Percentiles rank a stretch among this genome's conserved stretches.
phyloP scores from a whole-genome alignment of 2,329 filamentous ascomycete species.

The Chalaropsis thielavioides region DNA sequence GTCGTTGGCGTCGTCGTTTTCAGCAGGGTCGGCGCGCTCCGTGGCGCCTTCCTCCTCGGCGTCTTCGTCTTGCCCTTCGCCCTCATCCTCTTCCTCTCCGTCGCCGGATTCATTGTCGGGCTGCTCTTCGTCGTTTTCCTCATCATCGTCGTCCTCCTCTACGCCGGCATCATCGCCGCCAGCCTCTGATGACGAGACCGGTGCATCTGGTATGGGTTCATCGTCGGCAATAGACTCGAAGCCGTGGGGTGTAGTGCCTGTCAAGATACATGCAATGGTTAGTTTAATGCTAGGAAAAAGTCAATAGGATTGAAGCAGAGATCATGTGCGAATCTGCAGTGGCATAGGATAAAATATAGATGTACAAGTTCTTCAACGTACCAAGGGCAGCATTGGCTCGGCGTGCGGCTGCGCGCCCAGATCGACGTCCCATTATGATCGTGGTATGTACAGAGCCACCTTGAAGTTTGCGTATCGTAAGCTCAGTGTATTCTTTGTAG shows the following conservation, averaged over 20 bases:
- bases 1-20: conserved; percentile 36
- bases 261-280: not conserved
- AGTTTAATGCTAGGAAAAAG: not conserved
- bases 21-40: conserved; percentile 28
- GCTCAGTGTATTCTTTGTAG: too few species aligned
- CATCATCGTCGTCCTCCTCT: conserved; percentile 16
- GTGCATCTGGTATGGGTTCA: conserved; percentile 27
- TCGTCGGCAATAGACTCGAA: conserved; percentile 29
- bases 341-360: not conserved
- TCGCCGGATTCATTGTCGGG: conserved; percentile 3
- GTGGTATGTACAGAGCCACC: not conserved
- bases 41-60: conserved; percentile 16
- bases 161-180: conserved; percentile 19
- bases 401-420: conserved; percentile 39
- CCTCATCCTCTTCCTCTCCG: conserved; percentile 13
- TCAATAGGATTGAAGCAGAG: not conserved
- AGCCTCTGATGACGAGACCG: conserved; percentile 21
- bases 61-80: conserved; percentile 15
- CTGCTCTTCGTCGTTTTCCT: conserved; percentile 8
- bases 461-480: not conserved
- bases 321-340: not conserved
- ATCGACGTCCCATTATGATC: conserved; percentile 29
- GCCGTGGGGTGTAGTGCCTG: conserved; percentile 31
- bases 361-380: conserved; percentile 26
- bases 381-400: conserved; percentile 39